These are phyloP conservation scores for Neurospora sp. DNA, from an alignment of 495 filamentous ascomycete species.

Conservation along the genomic window DNA sequence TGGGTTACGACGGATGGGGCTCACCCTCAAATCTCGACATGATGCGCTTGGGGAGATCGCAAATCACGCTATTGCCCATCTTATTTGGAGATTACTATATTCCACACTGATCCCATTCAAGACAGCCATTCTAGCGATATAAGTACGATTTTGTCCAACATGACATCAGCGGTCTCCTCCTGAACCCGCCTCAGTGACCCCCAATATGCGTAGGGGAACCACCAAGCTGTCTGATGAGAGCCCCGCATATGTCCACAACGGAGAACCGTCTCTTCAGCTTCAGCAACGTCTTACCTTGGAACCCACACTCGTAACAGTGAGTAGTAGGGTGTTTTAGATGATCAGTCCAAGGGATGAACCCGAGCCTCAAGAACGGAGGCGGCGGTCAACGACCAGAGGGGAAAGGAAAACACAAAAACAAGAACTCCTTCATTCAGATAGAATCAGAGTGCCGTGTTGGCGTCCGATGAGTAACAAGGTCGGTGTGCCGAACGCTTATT, in stretches of 20 bases:
- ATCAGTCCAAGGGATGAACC: neutral
- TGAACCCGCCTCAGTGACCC: neutral
- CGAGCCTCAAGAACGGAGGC: neutral
- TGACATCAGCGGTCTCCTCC: neutral
- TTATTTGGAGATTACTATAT: neutral
- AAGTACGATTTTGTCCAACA: neutral
- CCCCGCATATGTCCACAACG: neutral
- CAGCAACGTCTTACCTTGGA: neutral
- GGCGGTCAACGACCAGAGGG: neutral
- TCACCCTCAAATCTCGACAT: neutral
- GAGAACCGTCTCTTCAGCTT: neutral
- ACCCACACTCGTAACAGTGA: neutral
- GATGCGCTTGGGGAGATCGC: neutral
- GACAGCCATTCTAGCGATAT: neutral
- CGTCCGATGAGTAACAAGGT: slow-evolving; percentile 97
- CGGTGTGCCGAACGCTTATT: slow-evolving; percentile 97
- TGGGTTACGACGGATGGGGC: neutral
- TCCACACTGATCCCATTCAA: neutral
- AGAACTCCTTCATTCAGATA: slow-evolving; percentile 26
- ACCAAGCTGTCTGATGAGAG: neutral
- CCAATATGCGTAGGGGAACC: neutral
- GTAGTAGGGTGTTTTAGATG: neutral
- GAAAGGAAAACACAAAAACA: slow-evolving; percentile 3
- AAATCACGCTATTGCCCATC: neutral
- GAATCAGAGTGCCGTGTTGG: slow-evolving; percentile 94